A percentile compares a stretch with the other conserved stretches of the same genome.
phyloP scores from a whole-genome alignment of 2,329 filamentous ascomycete species.

The Tolypocladium paradoxum region DNA sequence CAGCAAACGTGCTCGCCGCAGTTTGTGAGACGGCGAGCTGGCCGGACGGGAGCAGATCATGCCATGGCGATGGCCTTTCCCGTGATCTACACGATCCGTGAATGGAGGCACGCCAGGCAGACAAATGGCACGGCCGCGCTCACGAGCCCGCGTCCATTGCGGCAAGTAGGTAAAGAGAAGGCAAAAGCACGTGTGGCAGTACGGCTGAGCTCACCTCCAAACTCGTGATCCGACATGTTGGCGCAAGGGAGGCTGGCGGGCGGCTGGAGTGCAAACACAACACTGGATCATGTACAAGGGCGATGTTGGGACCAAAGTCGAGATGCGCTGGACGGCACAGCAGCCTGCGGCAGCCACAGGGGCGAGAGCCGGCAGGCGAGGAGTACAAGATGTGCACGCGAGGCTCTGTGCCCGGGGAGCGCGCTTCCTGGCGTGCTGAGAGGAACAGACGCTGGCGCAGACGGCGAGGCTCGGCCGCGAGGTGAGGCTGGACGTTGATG shows the following conservation, averaged over 20 bases:
- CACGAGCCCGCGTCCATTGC: neutral
- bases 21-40: neutral
- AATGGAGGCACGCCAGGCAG: neutral
- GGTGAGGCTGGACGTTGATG: neutral
- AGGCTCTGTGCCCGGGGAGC: neutral
- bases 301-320: neutral
- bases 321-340: neutral
- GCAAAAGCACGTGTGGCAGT: neutral
- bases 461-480: neutral
- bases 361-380: neutral
- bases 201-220: constrained; percentile 40
- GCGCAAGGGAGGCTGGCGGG: neutral
- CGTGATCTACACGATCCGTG: neutral
- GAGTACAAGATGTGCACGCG: neutral
- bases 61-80: neutral
- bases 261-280: neutral
- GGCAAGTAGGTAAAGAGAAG: neutral
- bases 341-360: neutral
- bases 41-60: neutral
- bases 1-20: neutral
- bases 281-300: neutral
- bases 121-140: neutral
- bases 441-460: neutral
- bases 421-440: neutral
- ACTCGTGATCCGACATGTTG: constrained; percentile 56